Evolutionary conservation across 192 early-diverging fungal species (phyloP).

Genomic region (Backusella australiensis): DNA sequence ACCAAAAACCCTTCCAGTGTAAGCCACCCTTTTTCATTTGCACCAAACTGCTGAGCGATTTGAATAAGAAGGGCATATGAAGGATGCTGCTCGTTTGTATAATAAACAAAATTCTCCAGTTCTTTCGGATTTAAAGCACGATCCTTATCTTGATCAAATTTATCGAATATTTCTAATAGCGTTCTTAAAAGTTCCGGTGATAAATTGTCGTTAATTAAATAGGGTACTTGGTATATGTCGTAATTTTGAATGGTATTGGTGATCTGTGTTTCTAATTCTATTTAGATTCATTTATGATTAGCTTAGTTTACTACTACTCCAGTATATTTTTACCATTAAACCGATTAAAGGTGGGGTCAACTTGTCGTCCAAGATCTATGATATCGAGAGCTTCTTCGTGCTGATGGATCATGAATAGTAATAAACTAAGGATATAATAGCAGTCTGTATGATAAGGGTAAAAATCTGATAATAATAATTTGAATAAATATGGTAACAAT

Average conservation of each 20-base stretch:
- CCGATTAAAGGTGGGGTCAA: background rate
- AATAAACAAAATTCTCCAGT: background rate
- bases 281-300: background rate
- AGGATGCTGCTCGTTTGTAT: constrained; percentile 1
- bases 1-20: background rate
- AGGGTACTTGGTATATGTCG: background rate
- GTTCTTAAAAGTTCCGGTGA: background rate
- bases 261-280: background rate
- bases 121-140: background rate
- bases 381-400: constrained; percentile 1
- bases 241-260: background rate
- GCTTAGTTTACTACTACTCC: background rate
- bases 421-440: constrained; percentile 6
- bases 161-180: constrained; percentile 3
- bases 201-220: background rate
- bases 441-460: background rate
- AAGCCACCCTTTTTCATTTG: constrained; percentile 5
- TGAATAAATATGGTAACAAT: background rate
- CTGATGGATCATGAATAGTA: background rate
- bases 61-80: background rate
- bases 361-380: background rate
- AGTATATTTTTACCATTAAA: background rate
- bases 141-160: constrained; percentile 7
- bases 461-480: background rate
- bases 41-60: background rate